These are phyloP conservation scores for Bjerkandera adusta DNA, from an alignment of 1,284 basidiomycete genomes.

Conservation along the genomic window DNA sequence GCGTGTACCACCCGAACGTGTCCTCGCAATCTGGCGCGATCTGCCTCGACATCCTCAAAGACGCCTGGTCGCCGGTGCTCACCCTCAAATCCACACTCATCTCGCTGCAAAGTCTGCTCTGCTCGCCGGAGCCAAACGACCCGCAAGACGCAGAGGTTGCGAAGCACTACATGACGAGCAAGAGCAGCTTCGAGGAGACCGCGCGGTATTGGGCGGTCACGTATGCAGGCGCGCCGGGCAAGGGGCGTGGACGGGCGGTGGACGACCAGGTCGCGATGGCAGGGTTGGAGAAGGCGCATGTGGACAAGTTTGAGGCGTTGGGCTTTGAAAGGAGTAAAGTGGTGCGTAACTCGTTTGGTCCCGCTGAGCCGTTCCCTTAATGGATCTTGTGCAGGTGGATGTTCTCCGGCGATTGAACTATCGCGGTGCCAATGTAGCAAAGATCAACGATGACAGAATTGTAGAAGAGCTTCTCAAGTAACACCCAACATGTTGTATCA, in stretches of 20 bases:
- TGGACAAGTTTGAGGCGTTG: constrained; percentile 69
- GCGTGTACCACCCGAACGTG: constrained; percentile 97
- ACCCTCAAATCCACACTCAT: constrained; percentile 97
- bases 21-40: constrained; percentile 93
- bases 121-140: constrained; percentile 94
- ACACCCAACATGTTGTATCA: no score
- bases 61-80: constrained; percentile 91
- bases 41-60: constrained; percentile 86
- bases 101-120: constrained; percentile 93
- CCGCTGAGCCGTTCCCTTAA: neutral
- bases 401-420: constrained; percentile 90
- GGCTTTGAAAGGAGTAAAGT: constrained; percentile 78
- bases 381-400: constrained; percentile 63
- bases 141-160: constrained; percentile 99
- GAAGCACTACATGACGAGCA: constrained; percentile 92
- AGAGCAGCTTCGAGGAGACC: constrained; percentile 86
- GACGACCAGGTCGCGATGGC: constrained; percentile 65
- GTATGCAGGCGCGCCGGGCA: constrained; percentile 75
- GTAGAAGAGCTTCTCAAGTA: constrained; percentile 56
- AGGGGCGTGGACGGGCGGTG: constrained; percentile 28
- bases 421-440: constrained; percentile 68
- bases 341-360: constrained; percentile 44
- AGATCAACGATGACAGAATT: constrained; percentile 58
- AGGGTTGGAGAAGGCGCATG: constrained; percentile 70
- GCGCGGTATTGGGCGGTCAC: constrained; percentile 93